Base-by-base conservation (phyloP, 176 grass and related monocot species). In the Aegilops umbellulata region DNA sequence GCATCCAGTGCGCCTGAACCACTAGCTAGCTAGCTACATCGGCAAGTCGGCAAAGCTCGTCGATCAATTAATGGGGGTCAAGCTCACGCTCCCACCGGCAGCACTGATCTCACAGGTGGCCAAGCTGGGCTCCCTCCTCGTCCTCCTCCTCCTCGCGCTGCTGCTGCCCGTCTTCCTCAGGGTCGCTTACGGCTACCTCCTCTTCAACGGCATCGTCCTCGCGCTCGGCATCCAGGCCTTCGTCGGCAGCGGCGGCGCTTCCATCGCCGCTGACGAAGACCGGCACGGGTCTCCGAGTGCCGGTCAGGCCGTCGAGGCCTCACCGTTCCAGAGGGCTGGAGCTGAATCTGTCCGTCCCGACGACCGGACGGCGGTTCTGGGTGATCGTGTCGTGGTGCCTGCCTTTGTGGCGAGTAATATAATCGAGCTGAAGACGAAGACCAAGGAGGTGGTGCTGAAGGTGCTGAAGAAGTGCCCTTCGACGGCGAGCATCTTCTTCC, bases 141-240 rank as follows among this genome's bases (percentile, higher is more conserved):
- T 19, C 25, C 44, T 76, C 73, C 47, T 76, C 44, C 73, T 76
- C 44, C 73, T 76, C 44, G 73, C 44, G 73, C 44, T 46, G 44
- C 44, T 76, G 73, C 24, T 76, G 73, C 73, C 73, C 27, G 27
- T 25, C 73, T 76, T 76, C 73, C 73, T 76, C 44, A 51, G 73
- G 73, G 15, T 76, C 27, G 42, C 73, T 8, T 76, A 76, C 44
- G 47, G 46, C 73, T 76, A 76, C 73, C 24, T 76, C 16, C 42
- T 76, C 44, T 76, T 76, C 73, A 76, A 76, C 41, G 73, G 47
- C 44, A 76, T 76, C 73, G 73, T 76, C 44, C 73, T 76, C 4
- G 44, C 24, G 7, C 44, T 76, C 15, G 73, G 73, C 73, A 53
- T 76, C 44, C 73, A 76, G 73, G 73, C 73, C 26, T 26, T 44